These are phyloP conservation scores for Miscanthus lutarioriparius DNA, from an alignment of 176 grass and related monocot species.

Conservation along the genomic window DNA sequence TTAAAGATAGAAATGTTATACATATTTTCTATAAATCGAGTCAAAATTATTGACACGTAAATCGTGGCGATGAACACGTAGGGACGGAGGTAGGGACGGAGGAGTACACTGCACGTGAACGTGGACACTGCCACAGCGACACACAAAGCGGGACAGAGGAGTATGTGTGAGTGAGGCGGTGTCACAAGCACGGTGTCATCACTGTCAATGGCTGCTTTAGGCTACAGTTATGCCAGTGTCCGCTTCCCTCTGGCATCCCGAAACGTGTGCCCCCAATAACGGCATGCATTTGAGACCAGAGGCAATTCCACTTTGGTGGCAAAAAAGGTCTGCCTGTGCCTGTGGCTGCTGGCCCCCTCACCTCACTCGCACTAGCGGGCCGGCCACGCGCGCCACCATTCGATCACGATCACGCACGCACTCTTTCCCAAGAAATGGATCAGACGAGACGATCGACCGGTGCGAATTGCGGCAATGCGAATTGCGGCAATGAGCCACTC, in stretches of 20 bases:
- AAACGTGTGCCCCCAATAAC: slow-evolving; percentile 68
- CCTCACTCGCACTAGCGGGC: background rate
- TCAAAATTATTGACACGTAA: too few species aligned
- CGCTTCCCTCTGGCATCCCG: slow-evolving; percentile 52
- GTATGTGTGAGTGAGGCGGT: background rate
- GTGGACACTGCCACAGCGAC: too few species aligned
- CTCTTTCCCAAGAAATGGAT: slow-evolving; percentile 8
- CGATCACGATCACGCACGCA: background rate
- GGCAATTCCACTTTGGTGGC: slow-evolving; percentile 47
- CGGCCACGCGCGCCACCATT: background rate
- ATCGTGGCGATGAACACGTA: too few species aligned
- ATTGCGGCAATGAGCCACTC: slow-evolving; percentile 22
- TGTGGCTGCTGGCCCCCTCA: slow-evolving; percentile 20
- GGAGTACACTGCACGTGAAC: too few species aligned
- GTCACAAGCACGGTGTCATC: slow-evolving; percentile 18
- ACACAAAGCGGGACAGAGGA: too few species aligned
- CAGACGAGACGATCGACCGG: background rate
- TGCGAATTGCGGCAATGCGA: too few species aligned
- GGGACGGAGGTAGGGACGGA: too few species aligned
- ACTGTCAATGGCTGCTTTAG: slow-evolving; percentile 41
- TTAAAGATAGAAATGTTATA: too few species aligned
- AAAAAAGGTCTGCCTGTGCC: slow-evolving; percentile 14
- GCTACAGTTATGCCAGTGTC: slow-evolving; percentile 50
- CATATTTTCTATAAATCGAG: too few species aligned
- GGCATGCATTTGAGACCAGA: slow-evolving; percentile 51